phyloP scores from a whole-genome alignment of 768 basidiomycete genomes.

The Auriscalpium vulgare region DNA sequence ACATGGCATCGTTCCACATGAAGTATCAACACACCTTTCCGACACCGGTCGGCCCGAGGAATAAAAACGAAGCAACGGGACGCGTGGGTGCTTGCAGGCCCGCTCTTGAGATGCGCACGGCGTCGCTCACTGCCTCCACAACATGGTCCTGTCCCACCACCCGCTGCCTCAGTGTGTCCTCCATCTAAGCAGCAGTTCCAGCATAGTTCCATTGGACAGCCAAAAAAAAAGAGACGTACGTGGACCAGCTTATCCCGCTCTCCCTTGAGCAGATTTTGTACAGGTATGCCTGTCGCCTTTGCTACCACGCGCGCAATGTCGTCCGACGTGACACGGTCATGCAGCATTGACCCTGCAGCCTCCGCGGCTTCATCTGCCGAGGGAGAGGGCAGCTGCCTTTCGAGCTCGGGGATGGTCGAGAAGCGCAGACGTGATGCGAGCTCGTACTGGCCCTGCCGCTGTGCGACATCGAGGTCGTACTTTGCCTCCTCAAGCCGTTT shows the following conservation, averaged over 20 bases:
- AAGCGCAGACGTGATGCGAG: constrained; percentile 77
- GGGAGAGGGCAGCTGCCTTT: constrained; percentile 57
- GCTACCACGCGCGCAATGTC: constrained; percentile 88
- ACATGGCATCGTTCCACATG: neutral
- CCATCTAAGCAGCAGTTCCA: constrained; percentile 53
- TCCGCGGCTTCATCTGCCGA: constrained; percentile 38
- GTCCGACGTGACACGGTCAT: constrained; percentile 82
- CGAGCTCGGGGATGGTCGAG: constrained; percentile 76
- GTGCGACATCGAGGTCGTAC: constrained; percentile 79
- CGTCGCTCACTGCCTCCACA: constrained; percentile 78
- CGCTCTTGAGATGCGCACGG: constrained; percentile 87
- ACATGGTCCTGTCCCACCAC: constrained; percentile 92
- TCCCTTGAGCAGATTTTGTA: constrained; percentile 80
- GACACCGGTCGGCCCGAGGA: constrained; percentile 83
- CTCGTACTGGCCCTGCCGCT: constrained; percentile 84
- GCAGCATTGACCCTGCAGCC: constrained; percentile 56
- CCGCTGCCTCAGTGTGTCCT: constrained; percentile 59
- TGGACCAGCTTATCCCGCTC: constrained; percentile 86
- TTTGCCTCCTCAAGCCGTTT: constrained; percentile 67
- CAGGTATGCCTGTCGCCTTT: constrained; percentile 85
- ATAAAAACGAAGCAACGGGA: constrained; percentile 89
- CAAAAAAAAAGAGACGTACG: constrained; percentile 37
- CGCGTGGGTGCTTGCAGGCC: constrained; percentile 84
- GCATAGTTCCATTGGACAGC: neutral
- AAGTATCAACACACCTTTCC: constrained; percentile 48